Conservation (phyloP, 164 flowering plant genomes). For the Piper betle region DNA sequence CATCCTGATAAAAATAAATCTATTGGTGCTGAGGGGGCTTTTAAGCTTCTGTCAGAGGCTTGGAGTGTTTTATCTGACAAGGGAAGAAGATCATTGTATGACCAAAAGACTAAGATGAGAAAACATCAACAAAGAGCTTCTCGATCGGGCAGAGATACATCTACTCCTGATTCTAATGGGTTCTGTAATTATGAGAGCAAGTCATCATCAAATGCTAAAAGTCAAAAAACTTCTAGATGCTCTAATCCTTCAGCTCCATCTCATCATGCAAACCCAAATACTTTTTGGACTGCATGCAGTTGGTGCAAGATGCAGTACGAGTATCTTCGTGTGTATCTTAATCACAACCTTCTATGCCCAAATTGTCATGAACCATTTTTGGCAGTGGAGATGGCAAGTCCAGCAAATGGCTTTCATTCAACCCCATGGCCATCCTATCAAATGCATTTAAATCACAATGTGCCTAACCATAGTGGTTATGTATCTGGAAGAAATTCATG, state of each 20-base stretch:
- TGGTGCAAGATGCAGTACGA: constrained; percentile 72
- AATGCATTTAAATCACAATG: constrained; percentile 17
- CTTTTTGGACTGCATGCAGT: constrained; percentile 75
- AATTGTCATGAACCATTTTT: constrained; percentile 61
- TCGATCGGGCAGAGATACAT: constrained; percentile 18
- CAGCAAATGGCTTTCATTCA: constrained; percentile 22
- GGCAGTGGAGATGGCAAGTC: constrained; percentile 45
- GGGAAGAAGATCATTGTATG: constrained; percentile 43
- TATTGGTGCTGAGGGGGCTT: constrained; percentile 90
- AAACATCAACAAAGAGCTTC: constrained; percentile 21
- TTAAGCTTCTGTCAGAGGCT: constrained; percentile 72
- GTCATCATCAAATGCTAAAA: constrained; percentile 18
- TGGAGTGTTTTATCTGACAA: constrained; percentile 85
- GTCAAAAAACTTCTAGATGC: constrained; percentile 15
- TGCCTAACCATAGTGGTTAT: constrained; percentile 15
- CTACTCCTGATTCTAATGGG: constrained; percentile 34
- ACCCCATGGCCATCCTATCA: constrained; percentile 27
- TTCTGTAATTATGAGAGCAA: constrained; percentile 35
- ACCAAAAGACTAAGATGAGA: constrained; percentile 38
- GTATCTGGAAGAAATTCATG: constrained; percentile 17
- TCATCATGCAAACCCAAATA: constrained; percentile 22
- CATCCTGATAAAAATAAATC: constrained; percentile 95
- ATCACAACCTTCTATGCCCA: constrained; percentile 61
- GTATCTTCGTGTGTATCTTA: constrained; percentile 52
- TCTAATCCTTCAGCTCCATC: constrained; percentile 21